Base-by-base conservation (phyloP, 331 rosid genomes). In the Quercus tomentella region DNA sequence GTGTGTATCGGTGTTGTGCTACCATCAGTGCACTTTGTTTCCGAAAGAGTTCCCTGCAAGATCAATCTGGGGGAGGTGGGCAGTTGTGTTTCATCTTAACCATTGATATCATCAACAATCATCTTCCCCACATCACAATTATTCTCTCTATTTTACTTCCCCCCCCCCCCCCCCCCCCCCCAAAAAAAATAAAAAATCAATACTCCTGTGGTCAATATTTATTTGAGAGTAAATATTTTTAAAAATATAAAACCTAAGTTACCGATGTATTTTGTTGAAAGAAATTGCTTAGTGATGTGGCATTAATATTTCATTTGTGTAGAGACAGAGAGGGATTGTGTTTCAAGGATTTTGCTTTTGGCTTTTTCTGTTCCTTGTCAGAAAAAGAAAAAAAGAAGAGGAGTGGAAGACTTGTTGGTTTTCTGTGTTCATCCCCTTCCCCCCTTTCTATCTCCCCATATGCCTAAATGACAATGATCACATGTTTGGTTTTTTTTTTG, bases 21-120 rank as follows among this genome's bases (percentile, higher is more conserved):
- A 9, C 14, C 14, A 43, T 43, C 54, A 49, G 17, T 84, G 90
- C 87, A 84, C 82, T 62, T 84, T 77, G 71, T 23, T 79, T 86
- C 92, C 86, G 92, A 89, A 89, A 89, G 92, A 68, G 57, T 89
- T 89, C 85, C 81, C 89, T 82, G 90, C 90, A 8, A 89, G 17
- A 86, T 73, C 1, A 6, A 62, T 72, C 2, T 56, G 90, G 80
- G 87, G 78, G 87, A 54, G 86, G 8, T 86, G 92, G 92, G 90
- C 92, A 89, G 92, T 89, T 87, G 89, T 82, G 72, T 80, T 86
- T 84, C 89, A 84, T 75, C 5, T 57, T 41, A 22, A 0, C 9
- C 17, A 4, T 70, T 89, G 83, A 79, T 80, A 61, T 52, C 76
- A 65, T 77, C 89, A 89, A 86, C 87, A 89, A 89, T 89, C 92